Conservation (phyloP, 331 rosid genomes). For the Erythrophleum ivorense region DNA sequence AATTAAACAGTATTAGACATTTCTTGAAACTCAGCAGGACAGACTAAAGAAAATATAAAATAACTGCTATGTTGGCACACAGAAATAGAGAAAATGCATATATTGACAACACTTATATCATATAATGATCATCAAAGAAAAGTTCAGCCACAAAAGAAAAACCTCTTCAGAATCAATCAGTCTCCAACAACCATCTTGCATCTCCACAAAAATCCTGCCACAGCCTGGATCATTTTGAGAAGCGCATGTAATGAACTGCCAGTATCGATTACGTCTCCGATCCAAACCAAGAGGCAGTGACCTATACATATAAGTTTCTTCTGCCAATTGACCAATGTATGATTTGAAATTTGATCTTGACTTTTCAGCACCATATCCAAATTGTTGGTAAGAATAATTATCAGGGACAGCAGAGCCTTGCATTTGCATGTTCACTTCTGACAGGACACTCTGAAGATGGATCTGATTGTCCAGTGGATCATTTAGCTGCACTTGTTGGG, state of each 20-base stretch:
- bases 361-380: constrained; percentile 58
- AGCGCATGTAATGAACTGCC: constrained; percentile 71
- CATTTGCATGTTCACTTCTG: constrained; percentile 52
- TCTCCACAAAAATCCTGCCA: constrained; percentile 83
- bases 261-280: constrained; percentile 74
- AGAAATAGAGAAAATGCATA: constrained; percentile 23
- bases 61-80: constrained; percentile 1
- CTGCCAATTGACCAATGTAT: constrained; percentile 68
- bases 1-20: constrained; percentile 18
- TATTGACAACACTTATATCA: constrained; percentile 26
- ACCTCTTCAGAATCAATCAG: constrained; percentile 83
- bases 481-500: constrained; percentile 44
- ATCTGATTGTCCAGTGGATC: constrained; percentile 44
- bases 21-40: constrained; percentile 6
- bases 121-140: constrained; percentile 27
- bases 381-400: constrained; percentile 52
- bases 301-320: constrained; percentile 66
- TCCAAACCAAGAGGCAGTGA: constrained; percentile 84
- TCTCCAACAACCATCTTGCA: constrained; percentile 69
- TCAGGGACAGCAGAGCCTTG: constrained; percentile 56
- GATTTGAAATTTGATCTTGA: constrained; percentile 64
- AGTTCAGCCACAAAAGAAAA: constrained; percentile 35
- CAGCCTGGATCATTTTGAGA: constrained; percentile 81
- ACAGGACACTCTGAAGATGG: constrained; percentile 42
- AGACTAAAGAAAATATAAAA: not conserved